Conservation (phyloP, 768 basidiomycete genomes). For the Lenzites betulinus region DNA sequence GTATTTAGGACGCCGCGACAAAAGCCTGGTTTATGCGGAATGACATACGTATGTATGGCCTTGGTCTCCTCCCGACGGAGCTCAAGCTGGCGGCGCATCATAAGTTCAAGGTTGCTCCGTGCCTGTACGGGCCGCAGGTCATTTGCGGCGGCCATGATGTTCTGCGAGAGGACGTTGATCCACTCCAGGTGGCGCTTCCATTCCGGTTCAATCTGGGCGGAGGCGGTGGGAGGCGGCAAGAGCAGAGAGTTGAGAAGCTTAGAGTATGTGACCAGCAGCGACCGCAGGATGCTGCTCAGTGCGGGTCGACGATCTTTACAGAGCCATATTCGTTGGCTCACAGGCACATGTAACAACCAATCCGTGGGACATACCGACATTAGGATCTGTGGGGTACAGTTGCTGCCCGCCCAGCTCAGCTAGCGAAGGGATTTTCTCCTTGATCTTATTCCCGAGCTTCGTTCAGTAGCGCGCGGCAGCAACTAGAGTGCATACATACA, state of each 20-base stretch:
- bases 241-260: conserved; percentile 69
- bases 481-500: conserved; percentile 49
- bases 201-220: conserved; percentile 49
- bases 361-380: conserved; percentile 49
- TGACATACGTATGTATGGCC: conserved; percentile 64
- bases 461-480: too few species aligned
- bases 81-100: conserved; percentile 82
- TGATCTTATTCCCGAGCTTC: too few species aligned
- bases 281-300: conserved; percentile 67
- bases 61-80: conserved; percentile 72
- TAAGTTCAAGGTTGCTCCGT: conserved; percentile 73
- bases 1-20: too few species aligned
- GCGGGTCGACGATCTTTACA: conserved; percentile 74
- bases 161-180: conserved; percentile 79
- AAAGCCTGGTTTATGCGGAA: too few species aligned
- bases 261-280: conserved; percentile 81
- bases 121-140: conserved; percentile 88
- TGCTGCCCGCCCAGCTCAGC: conserved; percentile 80
- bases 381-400: conserved; percentile 74
- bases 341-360: not conserved
- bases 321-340: not conserved
- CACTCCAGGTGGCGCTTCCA: conserved; percentile 80
- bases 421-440: conserved; percentile 81
- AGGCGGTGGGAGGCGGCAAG: conserved; percentile 58
- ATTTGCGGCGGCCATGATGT: conserved; percentile 89